Conservation (phyloP, 306 rosid genomes). For the Prinsepia uniflora region DNA sequence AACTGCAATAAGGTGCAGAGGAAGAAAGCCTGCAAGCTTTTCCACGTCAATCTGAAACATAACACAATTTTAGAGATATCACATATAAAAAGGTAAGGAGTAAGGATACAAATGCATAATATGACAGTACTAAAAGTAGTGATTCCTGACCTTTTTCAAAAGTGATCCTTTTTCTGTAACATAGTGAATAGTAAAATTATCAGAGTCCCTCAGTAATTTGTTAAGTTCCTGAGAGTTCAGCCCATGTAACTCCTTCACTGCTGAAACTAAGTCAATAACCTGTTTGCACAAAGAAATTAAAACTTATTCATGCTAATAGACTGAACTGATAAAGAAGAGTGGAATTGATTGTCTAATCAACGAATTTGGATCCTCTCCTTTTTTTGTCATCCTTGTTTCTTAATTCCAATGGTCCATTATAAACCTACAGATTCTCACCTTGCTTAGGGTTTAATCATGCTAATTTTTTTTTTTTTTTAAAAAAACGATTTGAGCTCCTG, state of each 20-base stretch:
- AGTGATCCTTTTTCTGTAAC: conserved; percentile 41
- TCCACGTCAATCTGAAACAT: conserved; percentile 75
- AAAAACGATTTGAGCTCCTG: neutral
- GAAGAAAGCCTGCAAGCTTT: conserved; percentile 74
- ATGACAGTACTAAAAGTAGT: conserved; percentile 12
- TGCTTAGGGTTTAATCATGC: neutral
- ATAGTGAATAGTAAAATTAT: conserved; percentile 57
- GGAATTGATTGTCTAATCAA: neutral
- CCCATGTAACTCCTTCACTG: conserved; percentile 71
- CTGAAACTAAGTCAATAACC: conserved; percentile 54
- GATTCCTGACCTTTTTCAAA: conserved; percentile 47
- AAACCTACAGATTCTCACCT: neutral
- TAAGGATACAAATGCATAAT: conserved; percentile 21
- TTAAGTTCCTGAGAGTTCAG: conserved; percentile 57
- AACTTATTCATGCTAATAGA: conserved; percentile 18
- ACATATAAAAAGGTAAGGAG: conserved; percentile 14
- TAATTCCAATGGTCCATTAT: neutral
- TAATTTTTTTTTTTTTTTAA: no score
- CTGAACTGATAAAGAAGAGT: neutral
- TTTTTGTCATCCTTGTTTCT: neutral
- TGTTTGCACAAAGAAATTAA: conserved; percentile 41
- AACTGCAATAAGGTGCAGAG: conserved; percentile 69
- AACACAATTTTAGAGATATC: conserved; percentile 20
- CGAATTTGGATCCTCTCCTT: neutral
- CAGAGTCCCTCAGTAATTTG: conserved; percentile 72